A percentile compares a stretch with the other conserved stretches of the same genome.
Evolutionary conservation across 139 green algal species (phyloP).

Genomic region (Haematococcus sp.): DNA sequence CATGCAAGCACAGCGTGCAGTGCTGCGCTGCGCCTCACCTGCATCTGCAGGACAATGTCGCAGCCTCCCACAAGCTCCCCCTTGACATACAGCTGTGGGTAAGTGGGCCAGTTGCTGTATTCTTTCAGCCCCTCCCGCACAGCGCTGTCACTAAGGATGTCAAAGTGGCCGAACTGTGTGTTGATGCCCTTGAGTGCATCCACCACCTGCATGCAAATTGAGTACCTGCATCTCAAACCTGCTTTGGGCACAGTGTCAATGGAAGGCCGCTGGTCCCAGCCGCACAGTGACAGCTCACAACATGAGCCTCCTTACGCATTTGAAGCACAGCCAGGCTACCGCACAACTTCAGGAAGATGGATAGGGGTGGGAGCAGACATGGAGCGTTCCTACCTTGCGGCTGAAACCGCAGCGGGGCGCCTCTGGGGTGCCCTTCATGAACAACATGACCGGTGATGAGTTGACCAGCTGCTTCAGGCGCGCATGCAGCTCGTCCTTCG

Average conservation of each 20-base stretch:
- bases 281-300: no score
- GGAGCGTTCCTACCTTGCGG: conserved; percentile 54
- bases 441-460: conserved; percentile 56
- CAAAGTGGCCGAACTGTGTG: conserved; percentile 72
- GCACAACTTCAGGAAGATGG: no score
- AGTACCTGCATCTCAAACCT: no score
- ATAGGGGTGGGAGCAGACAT: no score
- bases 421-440: conserved; percentile 79
- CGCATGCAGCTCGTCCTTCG: conserved; percentile 15
- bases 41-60: conserved; percentile 72
- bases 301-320: no score
- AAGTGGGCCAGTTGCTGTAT: conserved; percentile 85
- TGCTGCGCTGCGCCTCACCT: not conserved
- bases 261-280: no score
- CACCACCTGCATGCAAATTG: conserved; percentile 1
- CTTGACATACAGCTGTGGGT: conserved; percentile 67
- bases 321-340: no score
- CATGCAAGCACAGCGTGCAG: not conserved
- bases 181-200: conserved; percentile 13
- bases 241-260: no score
- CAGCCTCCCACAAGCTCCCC: conserved; percentile 77
- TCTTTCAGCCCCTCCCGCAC: conserved; percentile 86
- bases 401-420: conserved; percentile 87
- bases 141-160: conserved; percentile 81
- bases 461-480: conserved; percentile 53